Evolutionary conservation across 208 protist species (phyloP).

Genomic region (Acanthamoeba culbertsoni): DNA sequence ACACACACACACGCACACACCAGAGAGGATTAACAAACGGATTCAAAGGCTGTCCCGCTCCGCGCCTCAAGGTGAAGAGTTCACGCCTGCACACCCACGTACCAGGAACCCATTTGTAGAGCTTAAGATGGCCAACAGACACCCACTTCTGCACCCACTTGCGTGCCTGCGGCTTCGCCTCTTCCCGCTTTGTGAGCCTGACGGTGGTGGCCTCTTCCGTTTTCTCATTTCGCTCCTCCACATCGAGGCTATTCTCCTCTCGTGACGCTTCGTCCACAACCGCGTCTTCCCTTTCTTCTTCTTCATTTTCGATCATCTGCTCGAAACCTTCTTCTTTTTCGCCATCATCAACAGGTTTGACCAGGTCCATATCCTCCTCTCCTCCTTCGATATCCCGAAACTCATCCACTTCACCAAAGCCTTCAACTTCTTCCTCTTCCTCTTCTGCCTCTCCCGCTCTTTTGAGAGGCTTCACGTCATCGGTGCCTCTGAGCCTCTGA

Average conservation of each 20-base stretch:
- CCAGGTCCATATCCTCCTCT: background rate
- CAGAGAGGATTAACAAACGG: too few relatives aligned
- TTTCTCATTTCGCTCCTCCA: background rate
- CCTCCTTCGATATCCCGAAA: background rate
- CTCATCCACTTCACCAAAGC: background rate
- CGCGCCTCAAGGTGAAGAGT: too few relatives aligned
- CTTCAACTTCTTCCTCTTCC: background rate
- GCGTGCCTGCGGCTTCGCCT: background rate
- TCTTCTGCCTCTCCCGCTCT: background rate
- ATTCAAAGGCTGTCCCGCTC: too few relatives aligned
- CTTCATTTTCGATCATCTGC: background rate
- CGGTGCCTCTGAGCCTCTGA: background rate
- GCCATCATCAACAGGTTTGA: background rate
- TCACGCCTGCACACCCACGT: too few relatives aligned
- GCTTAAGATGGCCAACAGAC: background rate
- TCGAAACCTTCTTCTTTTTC: background rate
- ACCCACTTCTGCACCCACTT: slow-evolving; percentile 40
- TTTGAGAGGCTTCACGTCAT: background rate
- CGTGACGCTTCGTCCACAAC: background rate
- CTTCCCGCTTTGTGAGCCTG: background rate
- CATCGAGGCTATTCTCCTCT: background rate
- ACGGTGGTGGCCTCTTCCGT: background rate
- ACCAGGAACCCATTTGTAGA: slow-evolving; percentile 37
- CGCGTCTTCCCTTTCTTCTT: background rate
- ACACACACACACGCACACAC: too few relatives aligned